Evolutionary conservation across 805 yeast species (phyloP).

Genomic region (Jamesozyma lodderae): DNA sequence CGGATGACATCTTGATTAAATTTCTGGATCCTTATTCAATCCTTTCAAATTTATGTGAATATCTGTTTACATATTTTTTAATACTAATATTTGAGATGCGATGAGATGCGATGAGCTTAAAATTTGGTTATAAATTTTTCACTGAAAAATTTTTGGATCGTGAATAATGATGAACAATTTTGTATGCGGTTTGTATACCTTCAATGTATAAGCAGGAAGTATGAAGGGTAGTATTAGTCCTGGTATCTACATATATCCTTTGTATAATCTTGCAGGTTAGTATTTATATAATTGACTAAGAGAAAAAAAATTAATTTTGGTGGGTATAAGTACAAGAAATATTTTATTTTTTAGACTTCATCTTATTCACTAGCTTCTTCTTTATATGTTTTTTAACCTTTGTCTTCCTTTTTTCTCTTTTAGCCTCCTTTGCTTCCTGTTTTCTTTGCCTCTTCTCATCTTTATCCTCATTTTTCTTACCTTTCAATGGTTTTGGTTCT

Average conservation of each 20-base stretch:
- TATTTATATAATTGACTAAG: too few relatives aligned
- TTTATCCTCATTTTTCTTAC: constrained; percentile 73
- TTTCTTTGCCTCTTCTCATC: constrained; percentile 69
- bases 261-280: too few relatives aligned
- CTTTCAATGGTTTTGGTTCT: constrained; percentile 39
- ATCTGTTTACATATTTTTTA: neutral
- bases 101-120: constrained; percentile 21
- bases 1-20: neutral
- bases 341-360: constrained; percentile 34
- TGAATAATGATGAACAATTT: neutral
- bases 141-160: constrained; percentile 11
- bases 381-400: constrained; percentile 79
- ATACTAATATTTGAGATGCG: constrained; percentile 4
- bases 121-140: constrained; percentile 1
- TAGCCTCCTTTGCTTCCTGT: constrained; percentile 64
- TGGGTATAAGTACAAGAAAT: too few relatives aligned
- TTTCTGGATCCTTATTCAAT: neutral
- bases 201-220: too few relatives aligned
- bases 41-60: neutral
- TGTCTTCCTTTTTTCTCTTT: constrained; percentile 68
- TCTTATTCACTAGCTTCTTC: constrained; percentile 61
- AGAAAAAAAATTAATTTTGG: too few relatives aligned
- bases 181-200: too few relatives aligned
- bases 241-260: too few relatives aligned
- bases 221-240: too few relatives aligned